These are phyloP conservation scores for Talaromyces islandicus DNA, from an alignment of 2,329 filamentous ascomycete species.

Conservation along the genomic window DNA sequence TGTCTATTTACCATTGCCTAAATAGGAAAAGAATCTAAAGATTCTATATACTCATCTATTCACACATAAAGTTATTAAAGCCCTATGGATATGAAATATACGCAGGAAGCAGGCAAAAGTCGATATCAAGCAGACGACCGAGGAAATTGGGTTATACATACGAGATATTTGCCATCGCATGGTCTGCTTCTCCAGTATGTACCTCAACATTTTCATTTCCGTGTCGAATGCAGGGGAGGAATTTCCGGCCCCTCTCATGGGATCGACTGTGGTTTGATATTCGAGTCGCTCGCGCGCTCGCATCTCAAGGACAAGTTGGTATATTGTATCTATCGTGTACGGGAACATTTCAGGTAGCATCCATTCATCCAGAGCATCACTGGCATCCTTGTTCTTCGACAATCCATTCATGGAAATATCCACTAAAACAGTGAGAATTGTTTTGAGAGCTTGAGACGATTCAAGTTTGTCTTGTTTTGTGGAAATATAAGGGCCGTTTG, in stretches of 20 bases:
- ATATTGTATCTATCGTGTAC: conserved; percentile 6
- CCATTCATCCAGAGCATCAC: neutral
- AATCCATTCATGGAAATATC: conserved; percentile 1
- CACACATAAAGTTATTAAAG: neutral
- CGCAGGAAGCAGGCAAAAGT: neutral
- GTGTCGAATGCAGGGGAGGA: neutral
- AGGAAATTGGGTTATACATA: neutral
- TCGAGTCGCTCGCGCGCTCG: neutral
- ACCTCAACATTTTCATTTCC: neutral
- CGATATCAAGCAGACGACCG: neutral
- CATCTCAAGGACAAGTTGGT: conserved; percentile 6
- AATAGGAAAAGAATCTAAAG: neutral
- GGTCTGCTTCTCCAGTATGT: neutral
- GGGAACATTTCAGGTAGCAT: conserved; percentile 6
- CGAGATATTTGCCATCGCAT: conserved; percentile 8
- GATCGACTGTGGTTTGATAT: neutral
- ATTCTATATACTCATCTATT: neutral
- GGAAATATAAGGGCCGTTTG: neutral
- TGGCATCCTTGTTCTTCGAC: neutral
- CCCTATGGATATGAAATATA: neutral
- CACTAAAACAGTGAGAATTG: conserved; percentile 4
- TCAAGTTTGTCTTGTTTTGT: conserved; percentile 1
- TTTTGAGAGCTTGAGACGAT: conserved; percentile 4
- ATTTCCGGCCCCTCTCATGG: neutral
- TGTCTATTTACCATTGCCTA: neutral